Conservation (phyloP, 2,329 filamentous ascomycete species). For the Colletotrichum euphorbiae region DNA sequence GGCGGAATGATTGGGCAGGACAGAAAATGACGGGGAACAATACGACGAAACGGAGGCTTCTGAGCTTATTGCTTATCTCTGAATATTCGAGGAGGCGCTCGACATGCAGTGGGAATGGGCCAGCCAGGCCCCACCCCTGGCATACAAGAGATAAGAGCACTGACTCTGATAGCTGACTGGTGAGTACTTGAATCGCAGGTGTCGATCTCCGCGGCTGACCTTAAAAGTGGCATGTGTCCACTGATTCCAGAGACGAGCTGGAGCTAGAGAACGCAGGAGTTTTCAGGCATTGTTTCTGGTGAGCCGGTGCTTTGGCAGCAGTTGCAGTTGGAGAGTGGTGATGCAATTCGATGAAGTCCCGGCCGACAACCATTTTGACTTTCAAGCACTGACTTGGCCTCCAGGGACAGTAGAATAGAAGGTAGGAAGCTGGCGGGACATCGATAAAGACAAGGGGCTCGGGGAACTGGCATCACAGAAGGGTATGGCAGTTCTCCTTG, state of each 20-base stretch:
- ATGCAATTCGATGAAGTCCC: neutral
- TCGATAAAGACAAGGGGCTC: constrained; percentile 19
- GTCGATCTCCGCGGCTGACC: constrained; percentile 32
- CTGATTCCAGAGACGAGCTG: neutral
- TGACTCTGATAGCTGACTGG: constrained; percentile 32
- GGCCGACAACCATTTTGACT: constrained; percentile 7
- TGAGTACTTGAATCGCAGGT: constrained; percentile 22
- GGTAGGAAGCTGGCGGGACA: neutral
- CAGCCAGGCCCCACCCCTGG: constrained; percentile 38
- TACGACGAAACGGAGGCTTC: constrained; percentile 33
- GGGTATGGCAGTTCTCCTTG: constrained; percentile 5
- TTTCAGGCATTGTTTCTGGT: neutral
- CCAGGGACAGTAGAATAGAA: constrained; percentile 3
- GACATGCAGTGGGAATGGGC: constrained; percentile 31
- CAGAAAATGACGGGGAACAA: constrained; percentile 4
- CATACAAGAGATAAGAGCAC: constrained; percentile 38
- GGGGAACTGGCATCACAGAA: constrained; percentile 18
- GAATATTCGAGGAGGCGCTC: constrained; percentile 31
- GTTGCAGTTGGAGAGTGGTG: neutral
- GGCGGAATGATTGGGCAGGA: constrained; percentile 21
- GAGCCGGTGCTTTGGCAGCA: neutral
- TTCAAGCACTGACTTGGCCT: constrained; percentile 26
- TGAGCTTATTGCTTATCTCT: constrained; percentile 40
- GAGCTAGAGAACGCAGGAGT: neutral
- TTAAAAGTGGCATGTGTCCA: constrained; percentile 21